These are phyloP conservation scores for Vicia villosa DNA, from an alignment of 306 rosid genomes.

Conservation along the genomic window DNA sequence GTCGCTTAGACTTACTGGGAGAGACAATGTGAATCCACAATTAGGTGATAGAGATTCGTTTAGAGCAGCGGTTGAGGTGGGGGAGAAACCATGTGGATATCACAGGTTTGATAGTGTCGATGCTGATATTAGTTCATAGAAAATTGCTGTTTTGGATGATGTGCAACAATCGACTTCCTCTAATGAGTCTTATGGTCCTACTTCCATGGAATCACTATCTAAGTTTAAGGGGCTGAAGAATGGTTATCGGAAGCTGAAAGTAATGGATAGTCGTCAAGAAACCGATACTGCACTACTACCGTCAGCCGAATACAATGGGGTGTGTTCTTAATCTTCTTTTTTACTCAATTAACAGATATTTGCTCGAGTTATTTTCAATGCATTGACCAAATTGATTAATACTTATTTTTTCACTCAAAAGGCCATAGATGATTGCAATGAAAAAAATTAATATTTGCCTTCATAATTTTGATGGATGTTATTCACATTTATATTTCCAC, in stretches of 20 bases:
- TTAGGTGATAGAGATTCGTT: constrained; percentile 37
- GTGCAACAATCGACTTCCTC: constrained; percentile 43
- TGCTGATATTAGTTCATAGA: constrained; percentile 79
- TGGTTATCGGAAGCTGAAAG: constrained; percentile 77
- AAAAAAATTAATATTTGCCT: constrained; percentile 70
- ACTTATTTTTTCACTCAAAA: constrained; percentile 14
- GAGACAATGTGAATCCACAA: constrained; percentile 45
- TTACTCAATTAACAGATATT: neutral
- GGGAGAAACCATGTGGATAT: constrained; percentile 65
- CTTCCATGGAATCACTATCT: constrained; percentile 62
- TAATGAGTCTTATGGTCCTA: constrained; percentile 42
- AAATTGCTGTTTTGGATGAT: constrained; percentile 69
- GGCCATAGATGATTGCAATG: constrained; percentile 58
- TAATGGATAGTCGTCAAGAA: constrained; percentile 52
- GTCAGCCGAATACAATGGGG: too few relatives aligned
- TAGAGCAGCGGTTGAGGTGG: constrained; percentile 34
- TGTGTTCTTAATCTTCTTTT: constrained; percentile 33
- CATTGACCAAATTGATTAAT: constrained; percentile 14
- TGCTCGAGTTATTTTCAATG: constrained; percentile 10
- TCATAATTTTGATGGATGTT: constrained; percentile 60
- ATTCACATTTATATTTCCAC: constrained; percentile 34
- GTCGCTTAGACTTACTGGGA: constrained; percentile 19
- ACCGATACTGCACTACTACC: constrained; percentile 47
- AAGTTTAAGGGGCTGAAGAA: constrained; percentile 78
- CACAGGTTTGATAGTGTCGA: constrained; percentile 92